Evolutionary conservation across 352 stramenopile genomes (phyloP).

Genomic region (Phytophthora multivora): DNA sequence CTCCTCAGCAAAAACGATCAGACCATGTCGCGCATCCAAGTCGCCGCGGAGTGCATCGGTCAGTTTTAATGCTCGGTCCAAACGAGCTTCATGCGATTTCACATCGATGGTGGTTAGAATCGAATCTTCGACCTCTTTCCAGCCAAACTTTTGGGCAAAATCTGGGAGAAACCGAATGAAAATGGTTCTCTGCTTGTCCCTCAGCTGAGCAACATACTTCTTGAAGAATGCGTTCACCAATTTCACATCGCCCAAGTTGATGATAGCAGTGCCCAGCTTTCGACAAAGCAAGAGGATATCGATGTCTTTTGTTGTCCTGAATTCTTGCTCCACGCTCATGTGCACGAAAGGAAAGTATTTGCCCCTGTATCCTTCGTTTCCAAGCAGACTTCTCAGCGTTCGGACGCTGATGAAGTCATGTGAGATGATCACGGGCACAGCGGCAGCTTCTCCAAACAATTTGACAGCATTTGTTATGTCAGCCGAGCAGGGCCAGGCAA

Average conservation of each 20-base stretch:
- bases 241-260: neutral
- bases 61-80: slow-evolving; percentile 4
- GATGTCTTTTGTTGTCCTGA: neutral
- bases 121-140: neutral
- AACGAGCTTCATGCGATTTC: neutral
- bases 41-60: neutral
- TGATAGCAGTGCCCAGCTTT: slow-evolving; percentile 10
- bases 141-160: neutral
- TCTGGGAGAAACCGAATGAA: neutral
- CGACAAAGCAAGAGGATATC: neutral
- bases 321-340: neutral
- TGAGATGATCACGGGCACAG: neutral
- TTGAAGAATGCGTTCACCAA: slow-evolving; percentile 9
- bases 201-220: slow-evolving; percentile 2
- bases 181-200: neutral
- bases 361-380: neutral
- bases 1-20: neutral
- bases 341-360: neutral
- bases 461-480: slow-evolving; percentile 11
- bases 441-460: neutral
- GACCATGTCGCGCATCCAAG: neutral
- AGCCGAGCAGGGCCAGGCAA: slow-evolving; percentile 5
- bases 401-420: slow-evolving; percentile 2
- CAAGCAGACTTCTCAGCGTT: neutral
- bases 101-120: neutral